phyloP scores from a whole-genome alignment of 1,139 yeast genomes.

The Yamadazyma oceani region DNA sequence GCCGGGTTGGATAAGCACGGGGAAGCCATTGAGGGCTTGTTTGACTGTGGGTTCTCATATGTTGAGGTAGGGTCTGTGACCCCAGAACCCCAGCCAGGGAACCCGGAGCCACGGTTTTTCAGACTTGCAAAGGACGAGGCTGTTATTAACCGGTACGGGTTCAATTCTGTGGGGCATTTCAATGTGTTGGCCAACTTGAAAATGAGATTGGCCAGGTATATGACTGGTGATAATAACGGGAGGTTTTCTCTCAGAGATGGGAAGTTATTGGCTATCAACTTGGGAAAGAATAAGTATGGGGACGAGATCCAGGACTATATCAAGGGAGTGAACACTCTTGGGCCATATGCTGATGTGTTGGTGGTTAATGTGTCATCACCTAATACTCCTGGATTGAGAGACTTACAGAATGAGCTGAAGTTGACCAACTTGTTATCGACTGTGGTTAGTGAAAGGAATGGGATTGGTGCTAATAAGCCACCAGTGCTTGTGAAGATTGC shows the following conservation, averaged over 20 bases:
- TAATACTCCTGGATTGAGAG: conserved; percentile 92
- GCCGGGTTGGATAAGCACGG: conserved; percentile 97
- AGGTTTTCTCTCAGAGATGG: conserved; percentile 68
- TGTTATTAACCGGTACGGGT: conserved; percentile 91
- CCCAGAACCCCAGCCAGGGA: conserved; percentile 91
- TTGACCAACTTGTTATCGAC: conserved; percentile 63
- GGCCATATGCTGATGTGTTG: conserved; percentile 82
- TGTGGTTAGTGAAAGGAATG: conserved; percentile 62
- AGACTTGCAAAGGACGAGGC: conserved; percentile 84
- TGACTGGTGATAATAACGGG: conserved; percentile 32
- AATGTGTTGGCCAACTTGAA: conserved; percentile 66
- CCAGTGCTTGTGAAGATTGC: conserved; percentile 91
- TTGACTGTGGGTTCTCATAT: conserved; percentile 78
- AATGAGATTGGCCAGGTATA: conserved; percentile 51
- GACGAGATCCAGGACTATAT: conserved; percentile 87
- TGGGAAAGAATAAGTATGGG: conserved; percentile 90
- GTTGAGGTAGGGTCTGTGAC: conserved; percentile 94
- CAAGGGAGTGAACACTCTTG: conserved; percentile 78
- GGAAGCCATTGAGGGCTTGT: conserved; percentile 84
- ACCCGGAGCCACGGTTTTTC: conserved; percentile 87
- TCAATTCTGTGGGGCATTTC: conserved; percentile 88
- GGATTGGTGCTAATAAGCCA: conserved; percentile 48
- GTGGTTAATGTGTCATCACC: conserved; percentile 96
- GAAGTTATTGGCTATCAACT: conserved; percentile 73
- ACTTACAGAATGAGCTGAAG: conserved; percentile 75